Conservation (phyloP, 306 rosid species). For the Cucurbita argyrosperma region DNA sequence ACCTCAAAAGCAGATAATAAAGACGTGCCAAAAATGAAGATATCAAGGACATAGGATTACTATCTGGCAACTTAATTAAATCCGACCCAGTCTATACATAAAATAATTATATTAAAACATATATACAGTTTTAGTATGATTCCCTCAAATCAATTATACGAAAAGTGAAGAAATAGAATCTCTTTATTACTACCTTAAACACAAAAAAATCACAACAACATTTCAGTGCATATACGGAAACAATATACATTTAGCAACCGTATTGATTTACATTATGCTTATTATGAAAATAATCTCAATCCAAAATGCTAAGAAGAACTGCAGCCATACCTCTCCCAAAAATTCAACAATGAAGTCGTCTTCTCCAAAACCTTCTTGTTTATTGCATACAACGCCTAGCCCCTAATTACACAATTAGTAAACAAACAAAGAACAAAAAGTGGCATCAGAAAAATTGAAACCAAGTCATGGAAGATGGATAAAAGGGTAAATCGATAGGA, state of each 20-base stretch:
- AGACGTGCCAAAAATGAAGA: not conserved
- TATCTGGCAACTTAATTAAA: not conserved
- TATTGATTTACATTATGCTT: not conserved
- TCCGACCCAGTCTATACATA: not conserved
- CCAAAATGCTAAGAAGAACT: constrained; percentile 1
- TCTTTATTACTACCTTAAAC: not conserved
- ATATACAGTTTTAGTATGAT: not conserved
- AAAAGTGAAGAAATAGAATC: not conserved
- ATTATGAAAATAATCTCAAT: not conserved
- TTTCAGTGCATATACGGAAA: not conserved
- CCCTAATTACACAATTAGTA: constrained; percentile 46
- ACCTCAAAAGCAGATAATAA: not conserved
- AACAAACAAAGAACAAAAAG: constrained; percentile 11
- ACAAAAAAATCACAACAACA: not conserved
- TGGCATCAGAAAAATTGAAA: constrained; percentile 3
- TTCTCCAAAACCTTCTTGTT: constrained; percentile 65
- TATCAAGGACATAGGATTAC: not conserved
- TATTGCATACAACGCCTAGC: constrained; percentile 93
- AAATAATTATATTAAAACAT: not conserved
- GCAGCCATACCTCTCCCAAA: constrained; percentile 80
- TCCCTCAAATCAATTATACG: not conserved
- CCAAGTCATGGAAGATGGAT: constrained; percentile 3
- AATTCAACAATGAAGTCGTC: constrained; percentile 96
- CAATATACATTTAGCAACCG: not conserved
- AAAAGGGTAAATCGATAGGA: not conserved